phyloP scores from a whole-genome alignment of 345 rosid genomes.

The Populus euphratica region DNA sequence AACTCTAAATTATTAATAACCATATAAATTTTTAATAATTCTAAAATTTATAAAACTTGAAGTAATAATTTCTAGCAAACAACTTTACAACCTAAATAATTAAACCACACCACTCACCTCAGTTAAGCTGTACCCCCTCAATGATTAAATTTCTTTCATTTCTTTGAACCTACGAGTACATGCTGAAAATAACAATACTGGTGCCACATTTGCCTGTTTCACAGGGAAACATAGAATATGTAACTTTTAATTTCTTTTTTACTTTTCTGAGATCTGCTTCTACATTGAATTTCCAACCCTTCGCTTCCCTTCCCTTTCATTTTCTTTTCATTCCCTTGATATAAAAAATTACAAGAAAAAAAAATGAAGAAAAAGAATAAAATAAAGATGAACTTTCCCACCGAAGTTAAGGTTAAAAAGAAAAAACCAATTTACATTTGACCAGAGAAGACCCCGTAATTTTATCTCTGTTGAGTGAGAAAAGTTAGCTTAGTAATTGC shows the following conservation, averaged over 20 bases:
- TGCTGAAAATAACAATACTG: too few species aligned
- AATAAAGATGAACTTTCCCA: conserved; percentile 17
- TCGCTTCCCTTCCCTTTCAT: conserved; percentile 28
- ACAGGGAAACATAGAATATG: neutral
- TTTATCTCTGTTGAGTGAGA: conserved; percentile 19
- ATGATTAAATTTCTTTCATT: too few species aligned
- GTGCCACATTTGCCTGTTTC: too few species aligned
- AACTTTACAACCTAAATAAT: too few species aligned
- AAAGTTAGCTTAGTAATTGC: conserved; percentile 28
- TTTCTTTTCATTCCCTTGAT: conserved; percentile 17
- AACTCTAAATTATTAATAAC: too few species aligned
- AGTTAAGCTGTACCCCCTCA: too few species aligned
- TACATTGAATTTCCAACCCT: conserved; percentile 21
- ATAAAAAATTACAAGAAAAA: conserved; percentile 21
- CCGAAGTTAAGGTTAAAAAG: conserved; percentile 5
- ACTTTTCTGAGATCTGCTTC: neutral
- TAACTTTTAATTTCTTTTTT: neutral
- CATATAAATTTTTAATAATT: too few species aligned
- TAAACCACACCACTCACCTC: too few species aligned
- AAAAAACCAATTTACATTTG: conserved; percentile 34
- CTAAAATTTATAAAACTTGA: too few species aligned
- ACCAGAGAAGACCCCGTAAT: conserved; percentile 10
- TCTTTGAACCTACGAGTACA: too few species aligned
- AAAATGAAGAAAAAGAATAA: neutral
- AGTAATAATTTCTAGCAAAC: too few species aligned